These are phyloP conservation scores for Marasmius tenuissimus DNA, from an alignment of 1,284 basidiomycete genomes.

Conservation along the genomic window DNA sequence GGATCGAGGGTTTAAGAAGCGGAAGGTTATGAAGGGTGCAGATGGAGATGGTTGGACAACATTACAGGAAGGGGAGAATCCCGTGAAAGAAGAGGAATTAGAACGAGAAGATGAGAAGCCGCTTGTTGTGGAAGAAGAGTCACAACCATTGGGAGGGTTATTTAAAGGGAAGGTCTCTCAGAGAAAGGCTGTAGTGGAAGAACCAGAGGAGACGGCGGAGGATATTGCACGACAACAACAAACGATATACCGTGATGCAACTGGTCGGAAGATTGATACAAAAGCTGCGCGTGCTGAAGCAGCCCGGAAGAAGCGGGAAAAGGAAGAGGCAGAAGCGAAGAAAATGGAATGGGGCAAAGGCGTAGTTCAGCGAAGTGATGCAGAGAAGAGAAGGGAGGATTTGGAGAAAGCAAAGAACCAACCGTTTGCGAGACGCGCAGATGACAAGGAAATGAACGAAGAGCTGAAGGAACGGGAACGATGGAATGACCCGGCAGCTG, in stretches of 20 bases:
- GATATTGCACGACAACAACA: slow-evolving; percentile 71
- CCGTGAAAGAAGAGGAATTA: slow-evolving; percentile 49
- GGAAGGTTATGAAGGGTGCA: slow-evolving; percentile 31
- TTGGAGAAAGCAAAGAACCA: slow-evolving; percentile 65
- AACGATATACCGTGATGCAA: slow-evolving; percentile 92
- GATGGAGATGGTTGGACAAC: slow-evolving; percentile 55
- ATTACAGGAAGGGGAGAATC: slow-evolving; percentile 40
- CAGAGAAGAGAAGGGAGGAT: slow-evolving; percentile 62
- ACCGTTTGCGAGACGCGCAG: slow-evolving; percentile 76
- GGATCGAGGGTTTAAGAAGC: slow-evolving; percentile 78
- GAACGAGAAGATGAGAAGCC: slow-evolving; percentile 72
- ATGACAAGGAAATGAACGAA: slow-evolving; percentile 86
- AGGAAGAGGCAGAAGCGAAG: slow-evolving; percentile 80
- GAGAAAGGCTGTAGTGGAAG: slow-evolving; percentile 24
- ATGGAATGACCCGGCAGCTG: slow-evolving; percentile 95
- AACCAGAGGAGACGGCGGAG: slow-evolving; percentile 48
- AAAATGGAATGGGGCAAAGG: slow-evolving; percentile 99
- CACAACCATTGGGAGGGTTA: slow-evolving; percentile 67
- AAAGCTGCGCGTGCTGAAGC: slow-evolving; percentile 84
- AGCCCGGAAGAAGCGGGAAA: slow-evolving; percentile 72
- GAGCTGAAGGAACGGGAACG: slow-evolving; percentile 77
- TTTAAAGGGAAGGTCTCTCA: slow-evolving; percentile 57
- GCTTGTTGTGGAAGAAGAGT: slow-evolving; percentile 49
- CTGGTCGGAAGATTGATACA: slow-evolving; percentile 87
- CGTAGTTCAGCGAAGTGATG: slow-evolving; percentile 80